Percentiles rank a stretch among this genome's conserved stretches.
Conservation (phyloP, 805 yeast species). For the Teunomyces aglyptinius region DNA sequence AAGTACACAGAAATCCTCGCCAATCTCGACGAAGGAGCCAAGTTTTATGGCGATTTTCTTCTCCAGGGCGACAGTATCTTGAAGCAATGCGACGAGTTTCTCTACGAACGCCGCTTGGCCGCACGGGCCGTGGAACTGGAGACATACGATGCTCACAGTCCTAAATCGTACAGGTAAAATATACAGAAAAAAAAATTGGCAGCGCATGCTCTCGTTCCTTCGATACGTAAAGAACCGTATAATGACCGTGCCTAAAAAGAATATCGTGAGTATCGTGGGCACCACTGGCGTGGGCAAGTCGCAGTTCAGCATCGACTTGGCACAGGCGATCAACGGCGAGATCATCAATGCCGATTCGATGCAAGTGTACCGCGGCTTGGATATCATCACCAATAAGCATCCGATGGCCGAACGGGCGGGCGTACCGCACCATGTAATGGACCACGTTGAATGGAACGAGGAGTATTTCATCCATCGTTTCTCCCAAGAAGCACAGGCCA, state of each 20-base stretch:
- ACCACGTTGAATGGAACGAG: slow-evolving; percentile 76
- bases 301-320: slow-evolving; percentile 71
- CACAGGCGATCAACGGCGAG: slow-evolving; percentile 77
- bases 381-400: slow-evolving; percentile 87
- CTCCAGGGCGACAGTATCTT: slow-evolving; percentile 44
- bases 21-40: slow-evolving; percentile 65
- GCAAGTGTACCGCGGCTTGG: slow-evolving; percentile 82
- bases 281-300: slow-evolving; percentile 98
- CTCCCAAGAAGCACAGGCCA: slow-evolving; percentile 61
- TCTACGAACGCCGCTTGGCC: slow-evolving; percentile 49
- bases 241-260: slow-evolving; percentile 33
- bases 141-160: slow-evolving; percentile 4
- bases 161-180: slow-evolving; percentile 2
- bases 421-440: slow-evolving; percentile 81
- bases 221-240: slow-evolving; percentile 20
- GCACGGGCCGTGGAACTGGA: slow-evolving; percentile 48
- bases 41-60: slow-evolving; percentile 66
- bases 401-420: slow-evolving; percentile 76
- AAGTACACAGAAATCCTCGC: slow-evolving; percentile 55
- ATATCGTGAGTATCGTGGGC: slow-evolving; percentile 71
- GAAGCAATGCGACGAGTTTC: slow-evolving; percentile 50
- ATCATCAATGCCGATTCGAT: slow-evolving; percentile 94
- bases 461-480: slow-evolving; percentile 82
- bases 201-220: slow-evolving; percentile 7
- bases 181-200: too few species aligned